Percentiles rank a stretch among this genome's conserved stretches.
phyloP scores from a whole-genome alignment of 345 rosid genomes.

The Clausena lansium region DNA sequence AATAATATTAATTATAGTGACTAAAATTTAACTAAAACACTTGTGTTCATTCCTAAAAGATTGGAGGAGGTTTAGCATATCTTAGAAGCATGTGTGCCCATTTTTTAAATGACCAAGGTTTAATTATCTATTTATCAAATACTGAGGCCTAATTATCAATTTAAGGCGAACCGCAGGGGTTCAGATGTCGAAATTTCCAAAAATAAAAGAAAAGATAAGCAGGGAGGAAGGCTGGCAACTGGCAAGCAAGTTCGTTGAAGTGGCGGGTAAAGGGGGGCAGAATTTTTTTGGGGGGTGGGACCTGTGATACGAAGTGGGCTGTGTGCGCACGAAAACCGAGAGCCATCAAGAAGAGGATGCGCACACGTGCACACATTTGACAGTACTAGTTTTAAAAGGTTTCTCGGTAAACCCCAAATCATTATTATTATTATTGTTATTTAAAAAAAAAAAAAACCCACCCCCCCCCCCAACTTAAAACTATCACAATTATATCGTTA shows the following conservation, averaged over 20 bases:
- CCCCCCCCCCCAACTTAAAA: too few relatives aligned
- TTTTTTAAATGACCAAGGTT: too few relatives aligned
- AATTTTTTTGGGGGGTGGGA: conserved; percentile 18
- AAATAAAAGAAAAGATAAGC: too few relatives aligned
- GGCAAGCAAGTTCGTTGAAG: conserved; percentile 16
- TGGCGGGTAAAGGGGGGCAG: conserved; percentile 22
- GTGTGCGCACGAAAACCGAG: conserved; percentile 29
- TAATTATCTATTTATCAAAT: too few relatives aligned
- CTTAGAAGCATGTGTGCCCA: too few relatives aligned
- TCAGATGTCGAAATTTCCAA: background rate
- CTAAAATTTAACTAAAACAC: too few relatives aligned
- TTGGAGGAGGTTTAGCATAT: too few relatives aligned
- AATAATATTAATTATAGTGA: too few relatives aligned
- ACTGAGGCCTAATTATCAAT: background rate
- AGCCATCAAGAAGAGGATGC: conserved; percentile 21
- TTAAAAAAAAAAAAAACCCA: background rate
- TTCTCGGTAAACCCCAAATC: background rate
- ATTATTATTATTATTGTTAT: too few relatives aligned
- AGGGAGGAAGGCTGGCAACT: background rate
- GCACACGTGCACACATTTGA: conserved; percentile 34
- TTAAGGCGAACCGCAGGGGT: background rate
- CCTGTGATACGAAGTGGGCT: background rate
- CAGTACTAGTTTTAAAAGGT: background rate
- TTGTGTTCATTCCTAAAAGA: too few relatives aligned
- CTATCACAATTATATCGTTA: background rate